phyloP scores from a whole-genome alignment of 352 stramenopile species.

The Globisporangium heterothallicum region DNA sequence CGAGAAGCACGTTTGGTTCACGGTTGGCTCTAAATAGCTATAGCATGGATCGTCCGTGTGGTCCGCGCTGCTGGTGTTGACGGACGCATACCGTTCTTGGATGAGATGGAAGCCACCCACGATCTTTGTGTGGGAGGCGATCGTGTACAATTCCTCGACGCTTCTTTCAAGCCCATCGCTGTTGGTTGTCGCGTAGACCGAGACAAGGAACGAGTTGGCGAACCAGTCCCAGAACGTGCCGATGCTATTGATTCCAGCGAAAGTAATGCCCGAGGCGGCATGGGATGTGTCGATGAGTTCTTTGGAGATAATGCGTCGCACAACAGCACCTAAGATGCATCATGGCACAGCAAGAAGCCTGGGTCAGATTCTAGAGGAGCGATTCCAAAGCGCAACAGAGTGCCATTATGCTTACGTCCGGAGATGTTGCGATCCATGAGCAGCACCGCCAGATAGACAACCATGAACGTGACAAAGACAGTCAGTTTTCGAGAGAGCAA shows the following conservation, averaged over 20 bases:
- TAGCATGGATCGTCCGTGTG: slow-evolving; percentile 43
- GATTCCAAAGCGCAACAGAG: background rate
- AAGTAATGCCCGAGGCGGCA: slow-evolving; percentile 30
- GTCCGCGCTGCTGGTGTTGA: slow-evolving; percentile 36
- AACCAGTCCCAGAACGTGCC: slow-evolving; percentile 59
- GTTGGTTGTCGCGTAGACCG: slow-evolving; percentile 35
- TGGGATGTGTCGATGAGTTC: slow-evolving; percentile 38
- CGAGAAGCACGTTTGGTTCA: slow-evolving; percentile 39
- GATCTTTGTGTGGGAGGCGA: slow-evolving; percentile 59
- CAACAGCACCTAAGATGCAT: slow-evolving; percentile 33
- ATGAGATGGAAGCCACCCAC: slow-evolving; percentile 63
- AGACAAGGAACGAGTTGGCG: slow-evolving; percentile 42
- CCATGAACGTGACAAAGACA: slow-evolving; percentile 60
- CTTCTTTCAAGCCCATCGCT: slow-evolving; percentile 15
- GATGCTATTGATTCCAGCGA: slow-evolving; percentile 33
- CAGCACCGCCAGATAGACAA: slow-evolving; percentile 52
- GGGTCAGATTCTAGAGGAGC: background rate
- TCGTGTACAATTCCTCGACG: slow-evolving; percentile 37
- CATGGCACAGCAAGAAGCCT: background rate
- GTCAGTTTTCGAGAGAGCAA: slow-evolving; percentile 56
- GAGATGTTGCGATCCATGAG: slow-evolving; percentile 70
- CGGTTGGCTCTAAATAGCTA: slow-evolving; percentile 31
- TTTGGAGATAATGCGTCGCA: slow-evolving; percentile 49
- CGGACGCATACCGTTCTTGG: slow-evolving; percentile 36
- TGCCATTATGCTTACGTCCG: slow-evolving; percentile 53